Evolutionary conservation across 2,329 filamentous ascomycete genomes (phyloP).

Genomic region (Endothia cerciana): DNA sequence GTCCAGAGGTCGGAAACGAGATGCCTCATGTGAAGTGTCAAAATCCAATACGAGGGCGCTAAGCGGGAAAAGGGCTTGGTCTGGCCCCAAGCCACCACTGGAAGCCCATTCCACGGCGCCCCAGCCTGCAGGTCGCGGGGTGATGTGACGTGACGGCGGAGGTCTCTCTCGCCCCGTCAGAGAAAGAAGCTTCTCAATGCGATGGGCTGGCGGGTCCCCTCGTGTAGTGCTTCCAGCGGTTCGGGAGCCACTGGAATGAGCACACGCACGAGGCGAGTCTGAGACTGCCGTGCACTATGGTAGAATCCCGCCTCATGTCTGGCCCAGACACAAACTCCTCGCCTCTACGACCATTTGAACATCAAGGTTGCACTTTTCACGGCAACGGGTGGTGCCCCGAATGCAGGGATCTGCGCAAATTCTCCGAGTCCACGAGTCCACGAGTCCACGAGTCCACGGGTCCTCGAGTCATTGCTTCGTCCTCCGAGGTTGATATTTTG

Average conservation of each 20-base stretch:
- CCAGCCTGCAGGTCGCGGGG: slow-evolving; percentile 3
- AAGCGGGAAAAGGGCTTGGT: slow-evolving; percentile 20
- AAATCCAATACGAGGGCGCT: slow-evolving; percentile 28
- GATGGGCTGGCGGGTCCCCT: neutral
- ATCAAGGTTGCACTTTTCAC: neutral
- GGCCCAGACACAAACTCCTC: neutral
- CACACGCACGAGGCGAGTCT: neutral
- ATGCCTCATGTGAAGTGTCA: slow-evolving; percentile 16
- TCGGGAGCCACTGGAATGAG: neutral
- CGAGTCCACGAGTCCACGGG: slow-evolving; percentile 7
- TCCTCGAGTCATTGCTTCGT: neutral
- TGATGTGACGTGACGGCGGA: slow-evolving; percentile 11
- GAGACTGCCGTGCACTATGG: neutral
- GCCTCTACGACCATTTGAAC: neutral
- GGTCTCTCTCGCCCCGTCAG: neutral
- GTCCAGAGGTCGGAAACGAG: slow-evolving; percentile 6
- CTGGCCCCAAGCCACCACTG: neutral
- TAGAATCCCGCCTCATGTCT: neutral
- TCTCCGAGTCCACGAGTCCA: slow-evolving; percentile 12
- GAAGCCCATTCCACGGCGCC: neutral
- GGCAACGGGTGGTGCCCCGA: neutral
- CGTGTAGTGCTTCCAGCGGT: slow-evolving; percentile 2
- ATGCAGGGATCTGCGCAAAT: slow-evolving; percentile 4
- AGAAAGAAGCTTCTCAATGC: neutral
- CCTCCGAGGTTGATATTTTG: neutral